Evolutionary conservation across 257 asterid species (phyloP), one percentile per base, ranked within the genome.

Genomic region (Nicotiana noctiflora): DNA sequence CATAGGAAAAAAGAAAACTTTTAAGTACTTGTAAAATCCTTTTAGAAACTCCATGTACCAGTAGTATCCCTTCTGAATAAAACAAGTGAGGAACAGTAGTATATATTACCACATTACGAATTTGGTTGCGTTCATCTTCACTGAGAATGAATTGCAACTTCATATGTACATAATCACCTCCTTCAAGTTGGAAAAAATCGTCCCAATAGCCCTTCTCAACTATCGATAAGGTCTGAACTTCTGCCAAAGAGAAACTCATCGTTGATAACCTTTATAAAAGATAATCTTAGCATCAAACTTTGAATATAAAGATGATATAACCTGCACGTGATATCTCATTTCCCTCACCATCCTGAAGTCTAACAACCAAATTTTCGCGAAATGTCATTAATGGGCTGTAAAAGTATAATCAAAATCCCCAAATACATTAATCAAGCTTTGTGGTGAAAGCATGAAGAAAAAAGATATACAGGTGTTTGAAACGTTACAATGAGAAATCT

Each of bases 181-280:
- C 95, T 79, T 87, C 88, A 64, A 95, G 83, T 62, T 88, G 84
- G 81, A 92, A 92, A 80, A 84, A 88, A 51, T 93, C 97, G 72
- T 95, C 96, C 98, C 98, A 93, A 65, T 52, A 84, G n/a, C 92
- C 97, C 90, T 92, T 95, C 93, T 95, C 94, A 29, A 95, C 92
- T 78, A 95, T 88, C 6, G 88, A 87, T 87, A 90, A 84, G 27
- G 93, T 88, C 89, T 89, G 79, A 82, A 95, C 88, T 82, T 90
- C 98, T 93, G 83, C 76, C 74, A 67, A 68, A 6, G 76, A 78
- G 29, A 60, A 83, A 85, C 79, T 31, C 31, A 66, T 77, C 34
- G 59, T 63, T 40, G 60, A n/a, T 4, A 27, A 19, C 21, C 56
- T 9, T 2, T 65, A 49, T 49, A 27, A 23, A 15, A 11, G 46